phyloP scores from a whole-genome alignment of 805 yeast genomes.

The Scheffersomyces lignosus region DNA sequence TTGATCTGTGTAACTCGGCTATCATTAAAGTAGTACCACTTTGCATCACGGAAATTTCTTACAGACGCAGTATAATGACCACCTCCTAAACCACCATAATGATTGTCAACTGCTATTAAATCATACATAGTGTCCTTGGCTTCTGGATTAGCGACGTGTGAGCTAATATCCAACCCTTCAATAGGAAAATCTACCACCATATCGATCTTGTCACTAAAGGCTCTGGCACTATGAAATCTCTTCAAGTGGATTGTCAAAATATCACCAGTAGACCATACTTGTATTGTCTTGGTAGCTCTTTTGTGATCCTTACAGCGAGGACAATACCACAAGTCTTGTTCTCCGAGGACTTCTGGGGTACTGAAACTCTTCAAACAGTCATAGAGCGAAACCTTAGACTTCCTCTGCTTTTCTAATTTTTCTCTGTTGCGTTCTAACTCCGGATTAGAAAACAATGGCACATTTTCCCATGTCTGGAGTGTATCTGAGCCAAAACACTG shows the following conservation, averaged over 20 bases:
- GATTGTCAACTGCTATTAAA: constrained; percentile 90
- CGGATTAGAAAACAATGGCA: constrained; percentile 44
- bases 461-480: constrained; percentile 55
- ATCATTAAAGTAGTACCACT: constrained; percentile 93
- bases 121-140: constrained; percentile 61
- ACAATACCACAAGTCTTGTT: constrained; percentile 92
- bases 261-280: constrained; percentile 93
- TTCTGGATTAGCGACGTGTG: constrained; percentile 45
- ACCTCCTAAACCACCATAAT: constrained; percentile 94
- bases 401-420: constrained; percentile 34
- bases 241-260: constrained; percentile 86
- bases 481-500: constrained; percentile 55
- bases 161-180: constrained; percentile 70
- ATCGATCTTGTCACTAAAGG: constrained; percentile 87
- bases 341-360: constrained; percentile 79
- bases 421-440: constrained; percentile 53
- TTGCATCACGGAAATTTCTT: constrained; percentile 68
- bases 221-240: constrained; percentile 80
- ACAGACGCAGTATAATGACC: constrained; percentile 95
- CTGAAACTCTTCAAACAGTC: constrained; percentile 78
- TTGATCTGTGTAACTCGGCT: constrained; percentile 62
- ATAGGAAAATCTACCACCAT: constrained; percentile 86
- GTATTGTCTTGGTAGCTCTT: constrained; percentile 87
- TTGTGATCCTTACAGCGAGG: constrained; percentile 86
- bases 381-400: constrained; percentile 51